A percentile compares a stretch with the other conserved stretches of the same genome.
Evolutionary conservation across 495 filamentous ascomycete genomes (phyloP).

Genomic region (Saxophila tyrrhenica): DNA sequence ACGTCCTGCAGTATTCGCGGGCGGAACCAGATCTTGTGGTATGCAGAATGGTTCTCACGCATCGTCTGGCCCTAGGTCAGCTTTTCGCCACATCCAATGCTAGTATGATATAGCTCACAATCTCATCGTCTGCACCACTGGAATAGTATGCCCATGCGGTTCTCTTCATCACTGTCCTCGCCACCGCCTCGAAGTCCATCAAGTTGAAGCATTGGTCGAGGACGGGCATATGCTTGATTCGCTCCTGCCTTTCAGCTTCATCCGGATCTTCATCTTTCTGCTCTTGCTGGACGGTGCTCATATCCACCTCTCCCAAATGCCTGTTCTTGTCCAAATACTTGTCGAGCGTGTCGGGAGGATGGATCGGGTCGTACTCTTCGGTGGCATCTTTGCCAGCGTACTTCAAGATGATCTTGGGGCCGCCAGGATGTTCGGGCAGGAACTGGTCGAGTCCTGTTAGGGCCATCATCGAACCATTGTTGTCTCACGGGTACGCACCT

Average conservation of each 20-base stretch:
- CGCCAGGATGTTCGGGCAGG: slow-evolving; percentile 60
- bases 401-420: slow-evolving; percentile 65
- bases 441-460: too few species aligned
- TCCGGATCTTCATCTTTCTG: slow-evolving; percentile 61
- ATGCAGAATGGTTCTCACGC: slow-evolving; percentile 92
- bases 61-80: slow-evolving; percentile 52
- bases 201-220: slow-evolving; percentile 89
- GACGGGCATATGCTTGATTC: slow-evolving; percentile 66
- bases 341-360: slow-evolving; percentile 65
- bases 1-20: slow-evolving; percentile 79
- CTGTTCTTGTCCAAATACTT: slow-evolving; percentile 76
- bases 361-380: slow-evolving; percentile 62
- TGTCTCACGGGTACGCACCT: too few species aligned
- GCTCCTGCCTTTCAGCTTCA: slow-evolving; percentile 61
- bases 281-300: slow-evolving; percentile 68
- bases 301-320: slow-evolving; percentile 85
- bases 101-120: slow-evolving; percentile 45
- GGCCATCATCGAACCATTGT: too few species aligned
- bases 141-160: slow-evolving; percentile 95
- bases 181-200: slow-evolving; percentile 89
- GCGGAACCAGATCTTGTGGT: slow-evolving; percentile 96
- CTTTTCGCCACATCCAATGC: background rate
- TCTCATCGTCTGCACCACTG: slow-evolving; percentile 91
- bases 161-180: slow-evolving; percentile 80
- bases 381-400: slow-evolving; percentile 83